A percentile compares a stretch with the other conserved stretches of the same genome.
phyloP scores from a whole-genome alignment of 805 yeast genomes.

The Soucietia sequanensis region DNA sequence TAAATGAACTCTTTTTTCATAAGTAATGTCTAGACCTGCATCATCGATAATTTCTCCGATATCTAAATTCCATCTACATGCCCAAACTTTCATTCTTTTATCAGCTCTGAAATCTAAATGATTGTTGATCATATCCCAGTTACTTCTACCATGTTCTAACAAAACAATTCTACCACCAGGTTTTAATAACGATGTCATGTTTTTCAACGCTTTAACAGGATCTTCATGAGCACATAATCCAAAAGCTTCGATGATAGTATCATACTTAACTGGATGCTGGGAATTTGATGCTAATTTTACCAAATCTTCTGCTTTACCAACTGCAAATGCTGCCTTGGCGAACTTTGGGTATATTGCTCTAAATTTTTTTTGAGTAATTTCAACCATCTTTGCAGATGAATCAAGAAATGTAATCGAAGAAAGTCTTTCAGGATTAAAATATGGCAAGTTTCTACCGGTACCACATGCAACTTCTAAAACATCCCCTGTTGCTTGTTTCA shows the following conservation, averaged over 20 bases:
- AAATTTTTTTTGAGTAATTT: conserved; percentile 72
- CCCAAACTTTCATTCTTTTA: conserved; percentile 86
- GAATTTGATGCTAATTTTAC: conserved; percentile 48
- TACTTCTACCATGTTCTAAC: conserved; percentile 90
- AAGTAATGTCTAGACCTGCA: conserved; percentile 80
- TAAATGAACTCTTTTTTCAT: conserved; percentile 77
- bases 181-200: conserved; percentile 68
- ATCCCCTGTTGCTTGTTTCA: conserved; percentile 79
- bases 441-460: conserved; percentile 89
- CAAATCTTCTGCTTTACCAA: conserved; percentile 85
- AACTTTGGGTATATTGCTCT: conserved; percentile 63
- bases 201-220: conserved; percentile 77
- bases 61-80: conserved; percentile 96
- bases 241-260: conserved; percentile 90
- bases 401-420: conserved; percentile 83
- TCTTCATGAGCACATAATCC: conserved; percentile 96
- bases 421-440: conserved; percentile 57
- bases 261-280: conserved; percentile 58
- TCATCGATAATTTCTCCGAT: conserved; percentile 83
- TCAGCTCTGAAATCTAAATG: conserved; percentile 82
- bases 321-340: conserved; percentile 78
- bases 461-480: conserved; percentile 95
- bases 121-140: conserved; percentile 72
- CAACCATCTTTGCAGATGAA: conserved; percentile 83
- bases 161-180: conserved; percentile 89